These are phyloP conservation scores for Nothophaeocryptopus gaeumannii DNA, from an alignment of 2,329 filamentous ascomycete species.

Conservation along the genomic window DNA sequence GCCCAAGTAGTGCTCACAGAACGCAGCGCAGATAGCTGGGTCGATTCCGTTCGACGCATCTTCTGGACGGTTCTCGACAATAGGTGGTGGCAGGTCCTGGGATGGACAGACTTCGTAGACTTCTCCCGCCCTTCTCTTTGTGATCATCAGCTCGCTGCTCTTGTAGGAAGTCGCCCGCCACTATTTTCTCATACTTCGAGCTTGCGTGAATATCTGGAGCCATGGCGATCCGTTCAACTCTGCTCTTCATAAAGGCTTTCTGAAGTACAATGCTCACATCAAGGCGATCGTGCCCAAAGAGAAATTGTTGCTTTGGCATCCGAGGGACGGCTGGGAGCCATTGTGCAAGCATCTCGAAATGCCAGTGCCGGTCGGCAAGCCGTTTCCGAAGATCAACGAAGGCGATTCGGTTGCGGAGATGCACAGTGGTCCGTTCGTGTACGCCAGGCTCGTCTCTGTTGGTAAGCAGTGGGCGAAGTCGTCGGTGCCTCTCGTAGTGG, in stretches of 20 bases:
- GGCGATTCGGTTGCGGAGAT: not conserved
- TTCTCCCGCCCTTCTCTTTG: not conserved
- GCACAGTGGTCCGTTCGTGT: no score
- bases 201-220: not conserved
- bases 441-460: no score
- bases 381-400: constrained; percentile 3
- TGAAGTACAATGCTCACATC: constrained; percentile 3
- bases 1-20: constrained; percentile 64
- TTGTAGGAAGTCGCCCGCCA: not conserved
- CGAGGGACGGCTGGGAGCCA: constrained; percentile 2
- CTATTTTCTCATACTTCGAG: not conserved
- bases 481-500: no score
- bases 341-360: not conserved
- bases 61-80: not conserved
- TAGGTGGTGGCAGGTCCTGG: not conserved
- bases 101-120: not conserved
- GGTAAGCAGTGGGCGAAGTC: no score
- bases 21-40: constrained; percentile 38
- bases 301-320: not conserved
- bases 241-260: constrained; percentile 1
- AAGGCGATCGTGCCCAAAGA: not conserved
- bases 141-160: not conserved
- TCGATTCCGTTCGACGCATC: not conserved
- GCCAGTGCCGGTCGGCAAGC: not conserved
- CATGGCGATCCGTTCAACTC: not conserved